Percentiles rank a stretch among this genome's conserved stretches.
These are phyloP conservation scores for Grosmannia penicillata DNA, from an alignment of 2,329 filamentous ascomycete genomes.

Conservation along the genomic window DNA sequence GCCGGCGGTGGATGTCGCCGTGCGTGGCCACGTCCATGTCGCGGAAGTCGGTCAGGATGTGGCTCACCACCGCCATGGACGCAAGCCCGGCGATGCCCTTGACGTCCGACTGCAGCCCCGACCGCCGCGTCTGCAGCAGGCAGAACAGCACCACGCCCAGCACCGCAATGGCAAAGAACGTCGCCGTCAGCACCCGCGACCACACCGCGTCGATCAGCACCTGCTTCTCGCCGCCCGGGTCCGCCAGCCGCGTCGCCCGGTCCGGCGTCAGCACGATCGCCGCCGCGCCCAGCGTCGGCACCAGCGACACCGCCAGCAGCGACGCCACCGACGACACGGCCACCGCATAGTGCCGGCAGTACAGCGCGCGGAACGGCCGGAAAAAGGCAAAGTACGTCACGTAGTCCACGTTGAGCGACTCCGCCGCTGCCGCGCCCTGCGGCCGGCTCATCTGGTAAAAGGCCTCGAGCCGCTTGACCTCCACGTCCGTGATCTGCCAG, in stretches of 20 bases:
- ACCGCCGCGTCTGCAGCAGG: conserved; percentile 45
- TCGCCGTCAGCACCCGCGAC: conserved; percentile 45
- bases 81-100: conserved; percentile 61
- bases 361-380: conserved; percentile 47
- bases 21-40: conserved; percentile 54
- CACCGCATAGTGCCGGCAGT: conserved; percentile 52
- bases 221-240: conserved; percentile 31
- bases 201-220: conserved; percentile 42
- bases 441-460: conserved; percentile 50
- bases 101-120: conserved; percentile 52
- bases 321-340: conserved; percentile 50
- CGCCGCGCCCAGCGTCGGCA: conserved; percentile 54
- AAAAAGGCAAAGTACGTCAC: conserved; percentile 53
- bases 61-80: conserved; percentile 58
- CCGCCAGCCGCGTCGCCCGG: conserved; percentile 24
- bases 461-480: conserved; percentile 51
- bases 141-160: conserved; percentile 43
- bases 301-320: conserved; percentile 49
- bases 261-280: conserved; percentile 42
- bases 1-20: conserved; percentile 49
- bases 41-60: conserved; percentile 61
- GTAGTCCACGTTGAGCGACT: conserved; percentile 62
- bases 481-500: conserved; percentile 52
- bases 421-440: conserved; percentile 44
- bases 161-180: conserved; percentile 41